Evolutionary conservation across 2,329 filamentous ascomycete species (phyloP).

Genomic region (Hymenoscyphus salicellus): DNA sequence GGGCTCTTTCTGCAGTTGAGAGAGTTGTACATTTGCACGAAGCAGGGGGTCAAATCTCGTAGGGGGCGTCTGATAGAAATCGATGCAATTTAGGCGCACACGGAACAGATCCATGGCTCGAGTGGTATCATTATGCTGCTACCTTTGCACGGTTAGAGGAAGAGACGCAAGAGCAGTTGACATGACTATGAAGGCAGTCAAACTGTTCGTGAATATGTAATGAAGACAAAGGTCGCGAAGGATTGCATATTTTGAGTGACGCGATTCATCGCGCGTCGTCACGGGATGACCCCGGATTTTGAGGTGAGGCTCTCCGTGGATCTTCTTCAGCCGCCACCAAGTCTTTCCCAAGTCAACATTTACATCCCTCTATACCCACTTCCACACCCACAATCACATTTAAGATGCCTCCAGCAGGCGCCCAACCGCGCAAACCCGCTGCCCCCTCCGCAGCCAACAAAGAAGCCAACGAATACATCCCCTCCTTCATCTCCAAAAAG

Average conservation of each 20-base stretch:
- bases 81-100: conserved; percentile 90
- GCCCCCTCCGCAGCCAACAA: conserved; percentile 55
- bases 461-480: conserved; percentile 98
- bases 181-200: too few species aligned
- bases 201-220: neutral
- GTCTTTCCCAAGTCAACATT: neutral
- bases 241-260: neutral
- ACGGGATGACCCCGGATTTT: conserved; percentile 10
- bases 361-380: neutral
- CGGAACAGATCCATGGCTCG: conserved; percentile 71
- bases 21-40: conserved; percentile 59
- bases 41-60: conserved; percentile 79
- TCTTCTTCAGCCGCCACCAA: neutral
- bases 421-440: conserved; percentile 35
- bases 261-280: conserved; percentile 16
- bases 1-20: conserved; percentile 60
- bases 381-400: neutral
- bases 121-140: conserved; percentile 1
- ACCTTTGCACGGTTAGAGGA: neutral
- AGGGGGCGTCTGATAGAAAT: conserved; percentile 82
- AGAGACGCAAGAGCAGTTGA: neutral
- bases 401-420: conserved; percentile 41
- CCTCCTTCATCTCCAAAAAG: conserved; percentile 94
- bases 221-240: neutral
- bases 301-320: neutral